Evolutionary conservation across 169 alveolate species (phyloP), one percentile per base, ranked within the genome.

Genomic region (Cryptosporidium meleagridis): DNA sequence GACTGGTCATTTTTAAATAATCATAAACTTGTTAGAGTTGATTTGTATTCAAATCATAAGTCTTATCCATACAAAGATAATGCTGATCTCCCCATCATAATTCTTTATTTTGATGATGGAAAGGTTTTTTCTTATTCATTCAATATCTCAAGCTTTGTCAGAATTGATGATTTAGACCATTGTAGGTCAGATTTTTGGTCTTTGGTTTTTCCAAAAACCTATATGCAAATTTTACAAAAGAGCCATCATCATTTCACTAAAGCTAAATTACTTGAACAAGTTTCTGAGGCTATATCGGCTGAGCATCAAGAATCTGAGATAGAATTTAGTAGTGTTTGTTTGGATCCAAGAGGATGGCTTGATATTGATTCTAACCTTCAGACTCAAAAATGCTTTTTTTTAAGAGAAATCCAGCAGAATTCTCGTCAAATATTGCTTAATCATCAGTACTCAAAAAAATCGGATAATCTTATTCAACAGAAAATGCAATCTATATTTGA

Each of bases 111-210:
- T 65, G 68, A 65, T 4, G 89, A 80, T 80, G 89, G 89, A 26
- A 44, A 45, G 55, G 69, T 31, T 14, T 80, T 80, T 51, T 33
- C 35, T 21, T 80, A 80, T 26, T 80, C 89, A 5, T 80, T 65
- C 45, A 45, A 31, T 21, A 44, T 65, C n/a, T 39, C 69, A 37
- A 80, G 58, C 33, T 80, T 80, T 80, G 59, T 80, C 33, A 80
- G 89, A 65, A 44, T 80, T 37, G 89, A 80, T 37, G 89, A 80
- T 51, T 65, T 80, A 31, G 80, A 80, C 44, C 55, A 62, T 31
- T 65, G 44, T 26, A 26, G 55, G 31, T 80, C 89, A 21, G 89
- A 59, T 45, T 80, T 61, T 45, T 80, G 89, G 89, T 80, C 89
- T 1, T 2, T 80, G 67, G 5, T 51, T n/a, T 41, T 65, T 53